These are phyloP conservation scores for Aspergillus nanangensis DNA, from an alignment of 495 filamentous ascomycete species.

Conservation along the genomic window DNA sequence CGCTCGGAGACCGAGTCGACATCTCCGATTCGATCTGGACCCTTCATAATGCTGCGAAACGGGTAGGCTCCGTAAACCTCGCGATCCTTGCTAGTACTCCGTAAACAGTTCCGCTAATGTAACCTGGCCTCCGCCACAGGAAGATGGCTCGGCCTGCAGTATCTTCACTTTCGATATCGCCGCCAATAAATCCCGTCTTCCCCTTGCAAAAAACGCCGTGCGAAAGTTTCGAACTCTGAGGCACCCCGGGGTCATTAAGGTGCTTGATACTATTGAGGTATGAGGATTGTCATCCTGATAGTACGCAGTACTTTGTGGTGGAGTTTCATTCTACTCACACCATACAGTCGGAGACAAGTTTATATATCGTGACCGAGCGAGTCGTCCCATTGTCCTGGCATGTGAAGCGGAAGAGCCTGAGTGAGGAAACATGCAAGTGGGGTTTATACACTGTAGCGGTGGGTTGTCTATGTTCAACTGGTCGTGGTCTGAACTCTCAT, in stretches of 20 bases:
- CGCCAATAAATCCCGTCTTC: slow-evolving; percentile 71
- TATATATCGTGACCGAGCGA: slow-evolving; percentile 94
- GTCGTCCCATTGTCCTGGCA: slow-evolving; percentile 82
- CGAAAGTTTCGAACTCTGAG: slow-evolving; percentile 87
- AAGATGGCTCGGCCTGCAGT: slow-evolving; percentile 89
- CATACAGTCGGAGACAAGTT: slow-evolving; percentile 78
- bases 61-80: too few relatives aligned
- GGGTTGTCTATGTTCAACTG: slow-evolving; percentile 7
- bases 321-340: too few relatives aligned
- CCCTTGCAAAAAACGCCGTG: slow-evolving; percentile 86
- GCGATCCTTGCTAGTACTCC: too few relatives aligned
- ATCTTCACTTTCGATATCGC: slow-evolving; percentile 91
- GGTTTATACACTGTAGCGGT: slow-evolving; percentile 83
- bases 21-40: slow-evolving; percentile 88
- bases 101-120: slow-evolving; percentile 13
- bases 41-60: slow-evolving; percentile 84
- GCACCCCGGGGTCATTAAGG: slow-evolving; percentile 90
- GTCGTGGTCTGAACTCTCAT: not conserved
- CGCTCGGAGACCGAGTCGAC: slow-evolving; percentile 85
- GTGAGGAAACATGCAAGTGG: slow-evolving; percentile 91
- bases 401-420: slow-evolving; percentile 76
- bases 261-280: slow-evolving; percentile 93
- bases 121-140: slow-evolving; percentile 43
- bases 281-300: not conserved
- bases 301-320: too few relatives aligned